Evolutionary conservation across 2,329 filamentous ascomycete genomes (phyloP).

Genomic region (Fusarium pilosicola): DNA sequence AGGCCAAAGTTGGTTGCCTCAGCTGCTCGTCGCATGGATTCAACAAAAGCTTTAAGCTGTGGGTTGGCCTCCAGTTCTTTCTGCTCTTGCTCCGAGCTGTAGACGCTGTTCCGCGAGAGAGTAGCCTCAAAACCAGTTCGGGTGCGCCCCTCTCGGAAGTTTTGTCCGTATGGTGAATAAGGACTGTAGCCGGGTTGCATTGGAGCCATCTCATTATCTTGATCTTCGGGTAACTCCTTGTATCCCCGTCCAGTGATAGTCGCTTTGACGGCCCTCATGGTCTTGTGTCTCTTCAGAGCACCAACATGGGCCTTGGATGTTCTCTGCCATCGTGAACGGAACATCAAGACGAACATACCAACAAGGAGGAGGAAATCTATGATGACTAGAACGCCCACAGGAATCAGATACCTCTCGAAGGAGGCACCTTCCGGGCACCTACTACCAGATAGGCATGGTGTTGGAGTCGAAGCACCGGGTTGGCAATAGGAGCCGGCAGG

Average conservation of each 20-base stretch:
- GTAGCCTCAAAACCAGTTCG: constrained; percentile 52
- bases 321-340: constrained; percentile 29
- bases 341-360: constrained; percentile 37
- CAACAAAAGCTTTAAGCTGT: constrained; percentile 60
- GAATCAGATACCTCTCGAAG: constrained; percentile 56
- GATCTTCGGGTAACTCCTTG: constrained; percentile 46
- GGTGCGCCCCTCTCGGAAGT: constrained; percentile 23
- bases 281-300: constrained; percentile 33
- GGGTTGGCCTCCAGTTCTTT: constrained; percentile 33
- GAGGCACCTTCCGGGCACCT: constrained; percentile 56
- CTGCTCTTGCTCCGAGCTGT: constrained; percentile 38
- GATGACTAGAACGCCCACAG: constrained; percentile 54
- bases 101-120: constrained; percentile 46
- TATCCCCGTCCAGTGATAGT: constrained; percentile 47
- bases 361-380: constrained; percentile 56
- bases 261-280: constrained; percentile 45
- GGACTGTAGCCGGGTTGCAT: constrained; percentile 47
- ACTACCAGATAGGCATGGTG: constrained; percentile 58
- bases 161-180: constrained; percentile 19
- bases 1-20: constrained; percentile 62
- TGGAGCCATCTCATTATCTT: constrained; percentile 50
- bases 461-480: constrained; percentile 58
- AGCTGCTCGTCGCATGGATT: constrained; percentile 63
- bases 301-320: constrained; percentile 24
- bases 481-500: constrained; percentile 62